Evolutionary conservation across 78 protist species (phyloP).

Genomic region (Speleostelium caveatum): DNA sequence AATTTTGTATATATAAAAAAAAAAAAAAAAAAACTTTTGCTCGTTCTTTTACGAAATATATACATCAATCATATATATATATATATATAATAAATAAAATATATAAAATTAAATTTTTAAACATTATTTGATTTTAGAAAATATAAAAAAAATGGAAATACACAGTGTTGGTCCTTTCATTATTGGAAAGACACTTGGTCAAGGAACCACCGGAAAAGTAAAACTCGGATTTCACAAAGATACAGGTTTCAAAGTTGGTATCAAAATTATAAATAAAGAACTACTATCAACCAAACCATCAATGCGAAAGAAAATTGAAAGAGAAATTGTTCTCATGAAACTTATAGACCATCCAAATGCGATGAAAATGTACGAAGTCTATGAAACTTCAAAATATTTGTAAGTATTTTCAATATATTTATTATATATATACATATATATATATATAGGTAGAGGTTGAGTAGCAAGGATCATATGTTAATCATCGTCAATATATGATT

Average conservation of each 20-base stretch:
- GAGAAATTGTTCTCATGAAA: conserved; percentile 95
- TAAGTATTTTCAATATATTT: conserved; percentile 45
- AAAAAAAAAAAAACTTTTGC: too few relatives aligned
- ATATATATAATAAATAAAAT: too few relatives aligned
- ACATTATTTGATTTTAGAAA: too few relatives aligned
- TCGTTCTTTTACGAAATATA: too few relatives aligned
- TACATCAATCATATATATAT: too few relatives aligned
- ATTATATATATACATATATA: too few relatives aligned
- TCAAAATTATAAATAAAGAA: conserved; percentile 88
- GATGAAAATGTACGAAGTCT: conserved; percentile 93
- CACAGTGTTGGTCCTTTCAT: conserved; percentile 89
- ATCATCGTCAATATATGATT: too few relatives aligned
- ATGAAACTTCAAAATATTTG: conserved; percentile 88
- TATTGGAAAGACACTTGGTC: conserved; percentile 89
- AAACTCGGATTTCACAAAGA: conserved; percentile 86
- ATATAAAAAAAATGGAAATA: conserved; percentile 61
- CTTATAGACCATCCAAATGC: conserved; percentile 94
- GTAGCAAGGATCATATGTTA: too few relatives aligned
- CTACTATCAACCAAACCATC: conserved; percentile 59
- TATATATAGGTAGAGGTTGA: too few relatives aligned
- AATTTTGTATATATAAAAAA: too few relatives aligned
- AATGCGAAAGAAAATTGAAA: conserved; percentile 84
- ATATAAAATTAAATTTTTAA: too few relatives aligned
- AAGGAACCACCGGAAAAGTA: conserved; percentile 90
- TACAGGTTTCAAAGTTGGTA: conserved; percentile 87